Percentiles rank a stretch among this genome's conserved stretches.
Conservation (phyloP, 495 filamentous ascomycete genomes). For the Hyphodiscus hymeniophilus region DNA sequence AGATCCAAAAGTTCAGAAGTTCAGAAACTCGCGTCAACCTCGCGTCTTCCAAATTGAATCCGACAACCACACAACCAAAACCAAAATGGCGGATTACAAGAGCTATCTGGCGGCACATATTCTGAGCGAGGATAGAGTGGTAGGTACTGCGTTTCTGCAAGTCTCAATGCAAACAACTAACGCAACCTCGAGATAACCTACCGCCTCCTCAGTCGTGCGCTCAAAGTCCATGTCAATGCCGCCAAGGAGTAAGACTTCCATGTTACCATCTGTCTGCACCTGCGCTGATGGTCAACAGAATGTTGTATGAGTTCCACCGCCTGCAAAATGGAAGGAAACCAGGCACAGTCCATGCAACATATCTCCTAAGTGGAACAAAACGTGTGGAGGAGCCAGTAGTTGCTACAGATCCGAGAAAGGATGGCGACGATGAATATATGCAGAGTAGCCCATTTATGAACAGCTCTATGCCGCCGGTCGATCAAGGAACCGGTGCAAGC, state of each 20-base stretch:
- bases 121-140: conserved; percentile 66
- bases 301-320: conserved; percentile 84
- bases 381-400: conserved; percentile 13
- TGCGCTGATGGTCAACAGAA: conserved; percentile 42
- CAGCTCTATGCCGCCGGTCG: conserved; percentile 30
- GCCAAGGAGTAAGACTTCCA: conserved; percentile 63
- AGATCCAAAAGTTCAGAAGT: too few species aligned
- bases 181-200: conserved; percentile 63
- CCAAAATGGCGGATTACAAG: conserved; percentile 44
- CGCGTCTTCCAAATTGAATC: conserved; percentile 5
- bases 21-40: conserved; percentile 5
- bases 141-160: conserved; percentile 30
- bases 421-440: conserved; percentile 67
- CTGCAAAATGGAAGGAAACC: conserved; percentile 72
- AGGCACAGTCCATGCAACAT: conserved; percentile 73
- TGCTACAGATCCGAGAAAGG: conserved; percentile 25
- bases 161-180: neutral
- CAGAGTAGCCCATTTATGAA: conserved; percentile 57
- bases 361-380: conserved; percentile 64
- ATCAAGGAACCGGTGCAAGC: conserved; percentile 24
- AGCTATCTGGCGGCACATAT: conserved; percentile 67
- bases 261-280: neutral
- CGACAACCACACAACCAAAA: neutral
- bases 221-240: conserved; percentile 72
- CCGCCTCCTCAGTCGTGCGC: conserved; percentile 65